Evolutionary conservation across 495 filamentous ascomycete genomes (phyloP).

Genomic region (Chaetomidium leptoderma): DNA sequence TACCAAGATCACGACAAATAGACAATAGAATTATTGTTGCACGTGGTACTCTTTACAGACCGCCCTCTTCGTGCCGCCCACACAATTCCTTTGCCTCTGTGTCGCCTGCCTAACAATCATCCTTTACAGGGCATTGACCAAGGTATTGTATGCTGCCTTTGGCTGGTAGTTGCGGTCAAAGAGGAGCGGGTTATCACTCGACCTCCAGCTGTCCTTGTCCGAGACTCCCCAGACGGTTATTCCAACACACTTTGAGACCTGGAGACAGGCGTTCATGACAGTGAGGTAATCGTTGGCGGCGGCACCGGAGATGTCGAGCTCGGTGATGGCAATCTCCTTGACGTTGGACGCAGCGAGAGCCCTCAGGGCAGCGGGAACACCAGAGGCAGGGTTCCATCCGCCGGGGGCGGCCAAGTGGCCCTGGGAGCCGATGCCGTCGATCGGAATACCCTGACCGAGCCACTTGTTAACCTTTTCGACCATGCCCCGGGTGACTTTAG

Average conservation of each 20-base stretch:
- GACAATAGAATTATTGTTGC: no score
- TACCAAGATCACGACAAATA: no score
- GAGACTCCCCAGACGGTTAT: slow-evolving; percentile 73
- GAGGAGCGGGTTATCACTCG: slow-evolving; percentile 53
- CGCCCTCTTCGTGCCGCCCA: no score
- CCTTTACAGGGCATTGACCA: slow-evolving; percentile 43
- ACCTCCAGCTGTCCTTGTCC: slow-evolving; percentile 62
- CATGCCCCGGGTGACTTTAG: slow-evolving; percentile 58
- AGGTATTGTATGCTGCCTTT: slow-evolving; percentile 61
- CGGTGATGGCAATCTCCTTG: slow-evolving; percentile 57
- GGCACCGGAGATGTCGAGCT: slow-evolving; percentile 60
- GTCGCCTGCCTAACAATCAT: no score
- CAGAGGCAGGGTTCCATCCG: slow-evolving; percentile 31
- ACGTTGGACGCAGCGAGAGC: slow-evolving; percentile 52
- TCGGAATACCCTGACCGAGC: slow-evolving; percentile 59
- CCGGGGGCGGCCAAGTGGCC: slow-evolving; percentile 50
- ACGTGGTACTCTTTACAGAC: no score
- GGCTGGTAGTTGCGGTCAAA: slow-evolving; percentile 59
- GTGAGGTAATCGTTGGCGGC: slow-evolving; percentile 57
- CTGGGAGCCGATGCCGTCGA: slow-evolving; percentile 70
- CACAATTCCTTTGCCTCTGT: no score
- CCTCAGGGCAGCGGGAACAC: slow-evolving; percentile 48
- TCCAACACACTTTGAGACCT: slow-evolving; percentile 60
- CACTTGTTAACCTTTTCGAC: slow-evolving; percentile 61
- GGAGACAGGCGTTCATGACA: slow-evolving; percentile 60